Conservation (phyloP, 176 grass and related monocot species). For the Phoenix dactylifera region DNA sequence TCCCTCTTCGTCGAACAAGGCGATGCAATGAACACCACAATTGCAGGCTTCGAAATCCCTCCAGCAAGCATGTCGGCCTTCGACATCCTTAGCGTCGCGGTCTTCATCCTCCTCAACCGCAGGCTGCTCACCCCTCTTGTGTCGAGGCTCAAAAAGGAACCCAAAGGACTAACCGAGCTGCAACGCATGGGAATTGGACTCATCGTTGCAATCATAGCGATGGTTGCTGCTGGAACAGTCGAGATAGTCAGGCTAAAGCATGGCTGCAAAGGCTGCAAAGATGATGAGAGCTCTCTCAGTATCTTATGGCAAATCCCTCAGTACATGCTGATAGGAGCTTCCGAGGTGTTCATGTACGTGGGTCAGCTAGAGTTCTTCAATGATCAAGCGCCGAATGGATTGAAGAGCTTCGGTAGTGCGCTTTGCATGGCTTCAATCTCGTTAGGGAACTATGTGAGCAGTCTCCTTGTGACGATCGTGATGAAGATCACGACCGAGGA, state of each 20-base stretch:
- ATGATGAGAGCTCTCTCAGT: constrained; percentile 6
- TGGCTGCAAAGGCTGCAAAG: background rate
- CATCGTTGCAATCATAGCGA: constrained; percentile 2
- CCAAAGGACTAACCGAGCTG: constrained; percentile 2
- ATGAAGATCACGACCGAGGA: constrained; percentile 4
- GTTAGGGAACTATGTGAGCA: constrained; percentile 8
- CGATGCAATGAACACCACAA: background rate
- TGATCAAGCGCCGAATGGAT: too few species aligned
- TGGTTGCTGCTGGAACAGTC: constrained; percentile 1
- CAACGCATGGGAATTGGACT: constrained; percentile 8
- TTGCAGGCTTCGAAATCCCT: background rate
- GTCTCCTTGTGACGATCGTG: constrained; percentile 8
- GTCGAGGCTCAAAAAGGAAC: background rate
- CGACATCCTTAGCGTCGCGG: constrained; percentile 2
- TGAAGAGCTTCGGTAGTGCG: too few species aligned
- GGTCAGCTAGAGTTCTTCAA: too few species aligned
- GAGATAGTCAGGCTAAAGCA: constrained; percentile 2
- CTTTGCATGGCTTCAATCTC: constrained; percentile 8
- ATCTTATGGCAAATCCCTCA: background rate
- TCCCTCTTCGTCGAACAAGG: constrained; percentile 12
- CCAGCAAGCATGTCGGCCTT: constrained; percentile 6
- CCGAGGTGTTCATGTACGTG: too few species aligned
- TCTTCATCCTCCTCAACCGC: constrained; percentile 8
- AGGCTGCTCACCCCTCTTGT: constrained; percentile 4
- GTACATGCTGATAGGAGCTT: too few species aligned